Conservation (phyloP, 495 filamentous ascomycete genomes). For the Cercophora sp. region DNA sequence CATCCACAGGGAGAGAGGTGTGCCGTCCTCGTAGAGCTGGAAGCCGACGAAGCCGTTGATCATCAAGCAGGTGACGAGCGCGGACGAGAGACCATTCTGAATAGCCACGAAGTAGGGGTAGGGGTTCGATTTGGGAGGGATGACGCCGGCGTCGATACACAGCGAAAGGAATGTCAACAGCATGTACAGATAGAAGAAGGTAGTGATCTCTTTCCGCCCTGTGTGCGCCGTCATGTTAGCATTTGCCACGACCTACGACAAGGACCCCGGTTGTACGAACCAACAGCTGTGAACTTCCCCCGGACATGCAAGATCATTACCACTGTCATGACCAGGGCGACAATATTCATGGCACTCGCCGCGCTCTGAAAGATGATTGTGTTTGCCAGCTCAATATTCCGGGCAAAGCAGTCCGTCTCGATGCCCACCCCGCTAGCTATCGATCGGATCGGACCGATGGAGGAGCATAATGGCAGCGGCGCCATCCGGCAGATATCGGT, state of each 20-base stretch:
- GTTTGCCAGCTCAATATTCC: slow-evolving; percentile 93
- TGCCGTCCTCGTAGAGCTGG: slow-evolving; percentile 99
- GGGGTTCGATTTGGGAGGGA: slow-evolving; percentile 71
- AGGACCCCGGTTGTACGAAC: slow-evolving; percentile 51
- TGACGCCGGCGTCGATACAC: slow-evolving; percentile 87
- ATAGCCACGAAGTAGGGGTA: slow-evolving; percentile 91
- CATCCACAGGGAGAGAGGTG: slow-evolving; percentile 89
- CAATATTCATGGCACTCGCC: slow-evolving; percentile 86
- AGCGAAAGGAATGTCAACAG: slow-evolving; percentile 83
- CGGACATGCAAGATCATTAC: slow-evolving; percentile 97
- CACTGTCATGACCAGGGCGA: slow-evolving; percentile 84
- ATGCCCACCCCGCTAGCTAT: slow-evolving; percentile 72
- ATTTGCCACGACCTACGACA: neutral
- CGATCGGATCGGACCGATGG: slow-evolving; percentile 62
- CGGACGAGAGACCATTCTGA: slow-evolving; percentile 86
- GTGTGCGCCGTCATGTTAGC: slow-evolving; percentile 13
- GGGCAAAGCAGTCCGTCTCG: slow-evolving; percentile 86
- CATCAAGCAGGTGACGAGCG: slow-evolving; percentile 80
- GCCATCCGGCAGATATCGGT: slow-evolving; percentile 79
- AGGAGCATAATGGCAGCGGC: slow-evolving; percentile 79
- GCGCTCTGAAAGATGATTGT: slow-evolving; percentile 97
- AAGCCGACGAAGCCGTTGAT: slow-evolving; percentile 99
- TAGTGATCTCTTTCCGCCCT: slow-evolving; percentile 97
- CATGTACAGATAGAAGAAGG: slow-evolving; percentile 97
- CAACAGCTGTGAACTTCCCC: slow-evolving; percentile 97